Evolutionary conservation across 176 grass and related monocot species (phyloP).

Genomic region (Paspalum vaginatum): DNA sequence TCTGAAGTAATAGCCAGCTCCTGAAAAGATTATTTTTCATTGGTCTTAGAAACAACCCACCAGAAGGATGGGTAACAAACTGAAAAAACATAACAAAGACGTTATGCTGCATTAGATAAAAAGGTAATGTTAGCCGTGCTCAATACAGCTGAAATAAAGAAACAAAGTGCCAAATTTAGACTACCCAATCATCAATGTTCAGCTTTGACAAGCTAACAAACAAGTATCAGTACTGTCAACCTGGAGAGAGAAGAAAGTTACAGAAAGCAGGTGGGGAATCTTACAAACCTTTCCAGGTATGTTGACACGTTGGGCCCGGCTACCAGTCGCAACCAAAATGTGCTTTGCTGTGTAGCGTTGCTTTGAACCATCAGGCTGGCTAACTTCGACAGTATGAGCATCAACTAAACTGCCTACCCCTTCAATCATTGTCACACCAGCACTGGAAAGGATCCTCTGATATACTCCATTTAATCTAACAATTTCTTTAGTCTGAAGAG

Average conservation of each 20-base stretch:
- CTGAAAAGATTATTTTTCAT: constrained; percentile 44
- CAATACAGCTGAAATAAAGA: background rate
- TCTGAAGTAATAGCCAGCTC: constrained; percentile 97
- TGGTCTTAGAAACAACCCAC: background rate
- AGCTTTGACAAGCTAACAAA: background rate
- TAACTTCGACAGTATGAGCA: constrained; percentile 77
- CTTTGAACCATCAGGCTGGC: constrained; percentile 63
- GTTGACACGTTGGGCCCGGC: constrained; percentile 64
- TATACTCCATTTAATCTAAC: constrained; percentile 79
- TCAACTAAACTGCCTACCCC: constrained; percentile 78
- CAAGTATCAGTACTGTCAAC: background rate
- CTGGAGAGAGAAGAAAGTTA: background rate
- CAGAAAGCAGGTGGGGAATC: background rate
- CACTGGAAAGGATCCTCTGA: constrained; percentile 66
- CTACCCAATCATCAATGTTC: background rate
- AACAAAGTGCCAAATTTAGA: background rate
- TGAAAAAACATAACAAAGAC: constrained; percentile 1
- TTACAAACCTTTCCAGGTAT: constrained; percentile 89
- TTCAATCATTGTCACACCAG: constrained; percentile 88
- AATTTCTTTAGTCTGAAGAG: constrained; percentile 81
- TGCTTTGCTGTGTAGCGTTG: constrained; percentile 68
- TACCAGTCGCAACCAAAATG: constrained; percentile 87
- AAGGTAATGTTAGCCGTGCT: background rate
- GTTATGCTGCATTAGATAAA: background rate
- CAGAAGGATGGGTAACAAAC: background rate